phyloP scores from a whole-genome alignment of 2,329 filamentous ascomycete genomes.

The Phialocephala sp. region DNA sequence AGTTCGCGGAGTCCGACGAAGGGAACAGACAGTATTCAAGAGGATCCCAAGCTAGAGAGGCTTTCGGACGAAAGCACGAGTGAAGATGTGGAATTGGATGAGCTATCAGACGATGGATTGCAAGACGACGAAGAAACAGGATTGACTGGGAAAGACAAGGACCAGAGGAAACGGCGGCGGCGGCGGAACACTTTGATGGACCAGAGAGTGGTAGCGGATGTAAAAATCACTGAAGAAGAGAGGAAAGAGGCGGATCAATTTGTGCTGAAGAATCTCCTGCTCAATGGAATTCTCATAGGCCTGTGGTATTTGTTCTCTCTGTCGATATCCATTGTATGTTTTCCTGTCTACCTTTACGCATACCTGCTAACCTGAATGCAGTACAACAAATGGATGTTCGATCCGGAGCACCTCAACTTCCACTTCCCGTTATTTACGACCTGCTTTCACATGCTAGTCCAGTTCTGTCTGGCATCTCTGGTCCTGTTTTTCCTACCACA shows the following conservation, averaged over 20 bases:
- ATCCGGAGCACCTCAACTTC: constrained; percentile 82
- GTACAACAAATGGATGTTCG: constrained; percentile 99
- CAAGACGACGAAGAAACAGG: constrained; percentile 91
- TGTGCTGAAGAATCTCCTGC: constrained; percentile 69
- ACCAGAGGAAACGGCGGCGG: constrained; percentile 69
- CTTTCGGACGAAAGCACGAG: constrained; percentile 41
- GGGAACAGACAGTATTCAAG: constrained; percentile 27
- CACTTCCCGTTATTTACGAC: constrained; percentile 95
- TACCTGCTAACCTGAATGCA: constrained; percentile 45
- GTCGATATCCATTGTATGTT: constrained; percentile 84
- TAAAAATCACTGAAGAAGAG: constrained; percentile 70
- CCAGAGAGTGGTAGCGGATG: constrained; percentile 68
- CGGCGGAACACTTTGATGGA: constrained; percentile 72
- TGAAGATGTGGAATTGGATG: constrained; percentile 62
- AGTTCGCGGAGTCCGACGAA: constrained; percentile 30
- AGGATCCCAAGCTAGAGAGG: constrained; percentile 31
- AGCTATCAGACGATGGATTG: constrained; percentile 69
- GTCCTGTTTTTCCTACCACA: constrained; percentile 85
- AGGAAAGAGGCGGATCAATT: constrained; percentile 77
- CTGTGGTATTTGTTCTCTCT: constrained; percentile 92
- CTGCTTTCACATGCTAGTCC: constrained; percentile 92
- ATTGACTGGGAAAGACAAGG: constrained; percentile 74
- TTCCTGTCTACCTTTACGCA: neutral
- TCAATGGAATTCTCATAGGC: constrained; percentile 82
- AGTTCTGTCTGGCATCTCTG: constrained; percentile 78